These are phyloP conservation scores for Talaromyces sp. DNA, from an alignment of 2,329 filamentous ascomycete genomes.

Conservation along the genomic window DNA sequence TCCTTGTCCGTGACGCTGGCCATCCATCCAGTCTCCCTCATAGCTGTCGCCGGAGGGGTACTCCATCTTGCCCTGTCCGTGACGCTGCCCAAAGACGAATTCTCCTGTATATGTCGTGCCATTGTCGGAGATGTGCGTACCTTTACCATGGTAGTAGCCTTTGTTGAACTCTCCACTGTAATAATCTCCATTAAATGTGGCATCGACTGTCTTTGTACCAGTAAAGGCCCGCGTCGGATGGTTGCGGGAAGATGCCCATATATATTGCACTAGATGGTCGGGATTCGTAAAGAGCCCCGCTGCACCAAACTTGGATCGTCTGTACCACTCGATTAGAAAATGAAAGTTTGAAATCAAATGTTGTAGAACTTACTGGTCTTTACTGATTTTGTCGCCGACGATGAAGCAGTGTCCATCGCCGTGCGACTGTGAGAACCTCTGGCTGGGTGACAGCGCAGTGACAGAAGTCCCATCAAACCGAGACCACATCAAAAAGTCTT, in stretches of 20 bases:
- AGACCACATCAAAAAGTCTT: conserved; percentile 40
- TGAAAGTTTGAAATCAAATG: not conserved
- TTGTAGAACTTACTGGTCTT: conserved; percentile 27
- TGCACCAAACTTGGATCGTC: conserved; percentile 27
- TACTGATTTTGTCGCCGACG: conserved; percentile 34
- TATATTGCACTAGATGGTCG: conserved; percentile 36
- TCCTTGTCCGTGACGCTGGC: conserved; percentile 50
- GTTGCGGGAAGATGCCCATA: conserved; percentile 38
- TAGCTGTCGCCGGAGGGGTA: conserved; percentile 50
- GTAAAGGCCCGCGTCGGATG: conserved; percentile 41
- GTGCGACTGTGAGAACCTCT: conserved; percentile 29
- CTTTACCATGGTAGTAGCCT: conserved; percentile 49
- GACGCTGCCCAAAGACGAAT: conserved; percentile 48
- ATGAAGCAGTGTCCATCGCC: conserved; percentile 37
- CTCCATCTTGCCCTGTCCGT: conserved; percentile 53
- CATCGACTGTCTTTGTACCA: conserved; percentile 45
- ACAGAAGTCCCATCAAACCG: conserved; percentile 33
- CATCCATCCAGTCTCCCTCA: conserved; percentile 41
- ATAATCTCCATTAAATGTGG: conserved; percentile 50
- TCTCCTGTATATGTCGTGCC: conserved; percentile 52
- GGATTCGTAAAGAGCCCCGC: conserved; percentile 32
- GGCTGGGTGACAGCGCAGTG: conserved; percentile 26
- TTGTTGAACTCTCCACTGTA: conserved; percentile 50
- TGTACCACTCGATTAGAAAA: conserved; percentile 10
- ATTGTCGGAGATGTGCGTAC: conserved; percentile 47